phyloP scores from a whole-genome alignment of 2,329 filamentous ascomycete genomes.

The Trichophyton schoenleinii region DNA sequence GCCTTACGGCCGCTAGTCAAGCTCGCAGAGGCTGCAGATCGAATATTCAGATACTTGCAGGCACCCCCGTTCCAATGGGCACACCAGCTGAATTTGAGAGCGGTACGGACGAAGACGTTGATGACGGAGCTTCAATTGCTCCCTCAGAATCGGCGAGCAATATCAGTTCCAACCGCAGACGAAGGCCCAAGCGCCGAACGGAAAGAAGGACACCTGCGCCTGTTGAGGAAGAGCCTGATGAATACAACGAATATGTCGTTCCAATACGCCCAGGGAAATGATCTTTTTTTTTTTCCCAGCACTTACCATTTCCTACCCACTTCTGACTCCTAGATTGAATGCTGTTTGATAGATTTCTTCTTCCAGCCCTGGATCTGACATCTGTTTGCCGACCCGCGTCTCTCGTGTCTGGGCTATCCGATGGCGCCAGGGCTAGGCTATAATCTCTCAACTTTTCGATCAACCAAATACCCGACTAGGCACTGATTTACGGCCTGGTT shows the following conservation, averaged over 20 bases:
- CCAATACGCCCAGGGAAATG: not conserved
- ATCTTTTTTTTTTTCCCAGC: not conserved
- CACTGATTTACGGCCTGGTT: too few species aligned
- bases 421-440: not conserved
- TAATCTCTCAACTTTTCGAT: too few species aligned
- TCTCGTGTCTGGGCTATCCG: too few species aligned
- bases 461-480: too few species aligned
- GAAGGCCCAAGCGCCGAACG: slow-evolving; percentile 35
- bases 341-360: too few species aligned
- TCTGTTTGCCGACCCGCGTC: too few species aligned
- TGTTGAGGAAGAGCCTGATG: slow-evolving; percentile 38
- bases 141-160: slow-evolving; percentile 41
- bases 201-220: slow-evolving; percentile 38
- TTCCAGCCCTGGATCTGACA: too few species aligned
- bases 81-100: slow-evolving; percentile 5
- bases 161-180: slow-evolving; percentile 33
- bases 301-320: too few species aligned
- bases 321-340: too few species aligned
- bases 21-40: slow-evolving; percentile 26
- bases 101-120: slow-evolving; percentile 33
- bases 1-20: slow-evolving; percentile 45
- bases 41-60: slow-evolving; percentile 6
- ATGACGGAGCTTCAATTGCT: slow-evolving; percentile 34
- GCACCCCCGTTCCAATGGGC: not conserved
- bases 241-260: slow-evolving; percentile 9